Base-by-base conservation (phyloP, 2,329 filamentous ascomycete genomes). In the Cryphonectria radicalis region DNA sequence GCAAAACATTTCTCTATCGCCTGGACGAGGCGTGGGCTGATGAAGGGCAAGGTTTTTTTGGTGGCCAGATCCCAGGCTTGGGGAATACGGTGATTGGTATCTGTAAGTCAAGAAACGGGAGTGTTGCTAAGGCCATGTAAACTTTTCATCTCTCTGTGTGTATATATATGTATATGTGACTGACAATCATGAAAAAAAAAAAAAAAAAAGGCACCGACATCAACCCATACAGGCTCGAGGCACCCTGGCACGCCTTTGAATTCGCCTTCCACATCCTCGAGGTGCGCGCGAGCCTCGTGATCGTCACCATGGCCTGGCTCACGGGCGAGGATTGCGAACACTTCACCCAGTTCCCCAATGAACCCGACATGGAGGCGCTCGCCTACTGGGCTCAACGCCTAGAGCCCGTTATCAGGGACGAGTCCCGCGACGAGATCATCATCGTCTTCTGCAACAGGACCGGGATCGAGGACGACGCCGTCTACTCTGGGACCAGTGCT, bases 221-320 rank as follows among this genome's bases (percentile, higher is more conserved):
- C 90, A 0, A 92, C 66, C 85, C 85, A 0, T 87, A 87, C 73
- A 84, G 80, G 64, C 86, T 87, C 66, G 83, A 87, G 72, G 81
- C 84, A 0, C 83, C 84, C 0, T 87, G 84, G 84, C 76, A 79
- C 43, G 81, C 80, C 0, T 87, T 83, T 73, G 85, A 87, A 70
- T 87, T 87, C 72, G 86, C 84, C 0, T 86, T 82, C 35, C 89
- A 92, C 59, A 82, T 91, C 7, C 78, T 93, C 0, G 80, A 88
- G 1, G 80, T 81, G 0, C 77, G 84, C 0, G 87, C 91, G 0
- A 88, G 89, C 19, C 74, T 95, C 0, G 89, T 93, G 2, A 87
- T 94, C 40, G 75, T 95, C 0, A 89, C 87, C 10, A 95, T 95
- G 93, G 92, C 93, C 0, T 95, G 90, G 90, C 80, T 91, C 32